Percentiles rank a stretch among this genome's conserved stretches.
phyloP scores from a whole-genome alignment of 768 basidiomycete genomes.

The Leccinum truebloodii region DNA sequence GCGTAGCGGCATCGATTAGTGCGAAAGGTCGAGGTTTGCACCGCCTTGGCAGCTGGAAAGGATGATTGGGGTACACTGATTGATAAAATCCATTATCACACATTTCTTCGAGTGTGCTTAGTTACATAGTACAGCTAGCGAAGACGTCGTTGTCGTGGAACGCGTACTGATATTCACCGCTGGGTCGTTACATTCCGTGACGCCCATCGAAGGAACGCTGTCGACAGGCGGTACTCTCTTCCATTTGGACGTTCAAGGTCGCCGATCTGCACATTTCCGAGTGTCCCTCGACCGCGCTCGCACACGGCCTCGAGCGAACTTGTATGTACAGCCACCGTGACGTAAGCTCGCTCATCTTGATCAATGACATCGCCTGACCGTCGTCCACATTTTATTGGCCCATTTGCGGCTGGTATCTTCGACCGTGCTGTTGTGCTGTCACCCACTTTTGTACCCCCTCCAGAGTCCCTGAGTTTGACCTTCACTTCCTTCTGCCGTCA shows the following conservation, averaged over 20 bases:
- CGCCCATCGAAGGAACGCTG: neutral
- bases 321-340: too few relatives aligned
- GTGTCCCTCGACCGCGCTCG: neutral
- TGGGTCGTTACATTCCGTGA: slow-evolving; percentile 6
- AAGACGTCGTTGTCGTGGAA: slow-evolving; percentile 13
- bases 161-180: slow-evolving; percentile 12
- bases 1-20: neutral
- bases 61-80: neutral
- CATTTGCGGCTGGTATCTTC: too few relatives aligned
- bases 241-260: slow-evolving; percentile 15
- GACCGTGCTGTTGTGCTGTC: too few relatives aligned
- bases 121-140: neutral
- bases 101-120: neutral
- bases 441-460: too few relatives aligned
- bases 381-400: too few relatives aligned
- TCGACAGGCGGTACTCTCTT: neutral
- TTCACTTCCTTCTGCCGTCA: too few relatives aligned
- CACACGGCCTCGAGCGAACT: neutral
- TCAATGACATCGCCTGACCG: too few relatives aligned
- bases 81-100: neutral
- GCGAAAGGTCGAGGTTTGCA: neutral
- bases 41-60: neutral
- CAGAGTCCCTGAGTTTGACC: too few relatives aligned
- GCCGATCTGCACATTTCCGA: neutral
- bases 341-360: too few relatives aligned